phyloP scores from a whole-genome alignment of 148 eudicot species.

The Cornus kousa region DNA sequence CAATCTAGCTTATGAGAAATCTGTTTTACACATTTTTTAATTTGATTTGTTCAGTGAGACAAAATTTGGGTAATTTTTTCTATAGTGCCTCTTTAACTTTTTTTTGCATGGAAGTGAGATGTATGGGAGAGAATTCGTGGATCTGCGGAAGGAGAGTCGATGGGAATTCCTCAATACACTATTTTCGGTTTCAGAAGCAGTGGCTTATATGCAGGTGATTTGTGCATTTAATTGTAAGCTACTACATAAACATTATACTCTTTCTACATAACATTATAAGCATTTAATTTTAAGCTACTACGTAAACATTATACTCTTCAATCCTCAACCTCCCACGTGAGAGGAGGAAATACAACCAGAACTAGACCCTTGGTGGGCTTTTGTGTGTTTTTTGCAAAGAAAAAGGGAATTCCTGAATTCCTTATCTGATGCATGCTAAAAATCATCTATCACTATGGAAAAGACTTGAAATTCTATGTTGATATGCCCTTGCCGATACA shows the following conservation, averaged over 20 bases:
- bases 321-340: no score
- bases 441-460: neutral
- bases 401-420: no score
- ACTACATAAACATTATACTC: neutral
- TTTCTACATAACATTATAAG: neutral
- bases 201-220: conserved; percentile 95
- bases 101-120: conserved; percentile 84
- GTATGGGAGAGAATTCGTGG: conserved; percentile 97
- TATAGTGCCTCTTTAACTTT: conserved; percentile 36
- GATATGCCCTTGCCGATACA: neutral
- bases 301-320: neutral
- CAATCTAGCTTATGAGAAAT: neutral
- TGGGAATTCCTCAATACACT: conserved; percentile 98
- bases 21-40: neutral
- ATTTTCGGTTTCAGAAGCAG: conserved; percentile 98
- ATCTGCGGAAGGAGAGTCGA: conserved; percentile 83
- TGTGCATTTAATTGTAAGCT: neutral
- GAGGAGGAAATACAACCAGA: neutral
- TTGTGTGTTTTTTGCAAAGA: no score
- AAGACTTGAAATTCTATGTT: neutral
- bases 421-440: neutral
- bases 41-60: neutral
- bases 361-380: no score
- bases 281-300: neutral
- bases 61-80: conserved; percentile 17